Base-by-base conservation (phyloP, 345 rosid species). In the Bruguiera parviflora region DNA sequence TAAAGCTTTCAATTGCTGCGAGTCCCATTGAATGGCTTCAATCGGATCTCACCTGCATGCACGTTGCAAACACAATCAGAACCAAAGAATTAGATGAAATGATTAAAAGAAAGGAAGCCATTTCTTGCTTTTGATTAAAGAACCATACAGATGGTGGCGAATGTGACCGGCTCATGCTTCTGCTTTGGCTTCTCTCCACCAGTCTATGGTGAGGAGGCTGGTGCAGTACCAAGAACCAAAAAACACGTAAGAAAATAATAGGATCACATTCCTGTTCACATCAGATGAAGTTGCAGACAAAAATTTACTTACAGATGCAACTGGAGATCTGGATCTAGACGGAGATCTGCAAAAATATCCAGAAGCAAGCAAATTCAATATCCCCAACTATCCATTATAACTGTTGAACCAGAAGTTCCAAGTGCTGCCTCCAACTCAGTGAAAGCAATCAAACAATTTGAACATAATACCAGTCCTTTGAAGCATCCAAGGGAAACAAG, bases 241-340 rank as follows among this genome's bases (percentile, higher is more conserved):
- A 58, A 16, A 19, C 33, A 35, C 4, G 32, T 22, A 68, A 27
- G 5, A 24, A 24, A 29, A 37, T 10, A 32, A 19, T 10, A 2
- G 13, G 22, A 31, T 16, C 16, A 8, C 13, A 9, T 32, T 53
- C 35, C 18, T n/a, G n/a, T 47, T 21, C 33, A 63, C 6, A 25
- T 19, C 52, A 53, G 3, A 21, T 6, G 19, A 15, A n/a, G 8
- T 15, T 46, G 10, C 31, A 15, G 20, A 61, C 2, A 0, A 8
- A 57, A 55, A 27, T 25, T 4, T 8, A 84, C 96, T 90, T 85
- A 87, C 96, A 3, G 90, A 79, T 60, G 86, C 71, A 47, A 72
- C 53, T 70, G 92, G 91, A 65, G 96, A 85, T 53, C 76, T 68
- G 46, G 95, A 90, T 49, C 88, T 83, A 46, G 88, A 84, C 5